These are phyloP conservation scores for Monosporozyma unispora DNA, from an alignment of 805 yeast genomes.

Conservation along the genomic window DNA sequence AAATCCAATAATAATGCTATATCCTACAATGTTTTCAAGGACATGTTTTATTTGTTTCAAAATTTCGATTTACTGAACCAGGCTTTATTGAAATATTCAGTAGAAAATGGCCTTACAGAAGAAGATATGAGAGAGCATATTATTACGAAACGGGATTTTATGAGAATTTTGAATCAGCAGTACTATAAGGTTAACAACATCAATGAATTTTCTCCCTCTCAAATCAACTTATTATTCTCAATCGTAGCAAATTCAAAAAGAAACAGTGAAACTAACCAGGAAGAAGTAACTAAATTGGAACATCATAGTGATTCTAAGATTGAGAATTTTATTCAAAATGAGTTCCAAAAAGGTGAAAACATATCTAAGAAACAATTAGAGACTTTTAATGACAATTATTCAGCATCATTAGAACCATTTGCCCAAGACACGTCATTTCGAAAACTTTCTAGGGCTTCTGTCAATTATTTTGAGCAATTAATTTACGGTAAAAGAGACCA, in stretches of 20 bases:
- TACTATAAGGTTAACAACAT: conserved; percentile 35
- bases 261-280: conserved; percentile 9
- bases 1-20: conserved; percentile 28
- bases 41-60: conserved; percentile 32
- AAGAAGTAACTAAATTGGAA: background rate
- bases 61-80: conserved; percentile 35
- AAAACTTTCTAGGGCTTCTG: background rate
- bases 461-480: conserved; percentile 1
- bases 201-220: conserved; percentile 34
- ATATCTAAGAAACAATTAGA: conserved; percentile 15
- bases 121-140: conserved; percentile 23
- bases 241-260: conserved; percentile 31
- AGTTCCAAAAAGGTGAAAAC: conserved; percentile 19
- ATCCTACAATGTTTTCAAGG: conserved; percentile 32
- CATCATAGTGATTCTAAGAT: conserved; percentile 23
- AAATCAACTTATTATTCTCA: conserved; percentile 32
- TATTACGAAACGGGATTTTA: conserved; percentile 32
- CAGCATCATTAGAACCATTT: conserved; percentile 1
- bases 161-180: conserved; percentile 29
- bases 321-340: conserved; percentile 23
- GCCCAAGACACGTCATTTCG: conserved; percentile 2
- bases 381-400: conserved; percentile 21
- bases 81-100: conserved; percentile 29
- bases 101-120: conserved; percentile 22
- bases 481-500: conserved; percentile 9